A percentile compares a stretch with the other conserved stretches of the same genome.
Conservation (phyloP, 2,329 filamentous ascomycete genomes). For the Chaetomium globosum region DNA sequence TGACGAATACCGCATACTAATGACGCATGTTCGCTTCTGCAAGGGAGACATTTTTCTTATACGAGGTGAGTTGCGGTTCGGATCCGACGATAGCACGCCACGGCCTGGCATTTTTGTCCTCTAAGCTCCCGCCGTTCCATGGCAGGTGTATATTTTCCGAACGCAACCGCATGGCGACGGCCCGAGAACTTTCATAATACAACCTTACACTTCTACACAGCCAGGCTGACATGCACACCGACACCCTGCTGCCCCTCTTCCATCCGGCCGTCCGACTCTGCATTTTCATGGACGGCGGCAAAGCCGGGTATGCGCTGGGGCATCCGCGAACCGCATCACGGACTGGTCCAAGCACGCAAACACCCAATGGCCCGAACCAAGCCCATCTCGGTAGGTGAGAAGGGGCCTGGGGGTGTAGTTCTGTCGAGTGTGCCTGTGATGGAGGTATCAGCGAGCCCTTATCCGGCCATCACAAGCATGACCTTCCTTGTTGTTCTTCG, state of each 20-base stretch:
- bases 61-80: conserved; percentile 16
- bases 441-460: conserved; percentile 8
- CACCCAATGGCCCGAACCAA: conserved; percentile 15
- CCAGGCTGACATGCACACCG: conserved; percentile 8
- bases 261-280: background rate
- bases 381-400: conserved; percentile 30
- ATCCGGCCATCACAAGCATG: conserved; percentile 8
- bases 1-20: background rate
- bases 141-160: conserved; percentile 20
- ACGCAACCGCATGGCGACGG: conserved; percentile 16
- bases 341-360: conserved; percentile 29
- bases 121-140: background rate
- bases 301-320: conserved; percentile 3
- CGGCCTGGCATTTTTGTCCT: background rate
- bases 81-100: background rate
- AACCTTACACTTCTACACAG: conserved; percentile 18
- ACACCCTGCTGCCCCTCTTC: background rate
- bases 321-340: conserved; percentile 25
- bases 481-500: conserved; percentile 29
- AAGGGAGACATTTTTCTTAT: background rate
- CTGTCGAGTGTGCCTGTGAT: conserved; percentile 16
- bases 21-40: conserved; percentile 19
- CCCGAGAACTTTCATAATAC: conserved; percentile 18
- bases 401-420: background rate
- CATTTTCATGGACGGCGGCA: conserved; percentile 2